Evolutionary conservation across 495 filamentous ascomycete genomes (phyloP).

Genomic region (Podospora pseudoanserina): DNA sequence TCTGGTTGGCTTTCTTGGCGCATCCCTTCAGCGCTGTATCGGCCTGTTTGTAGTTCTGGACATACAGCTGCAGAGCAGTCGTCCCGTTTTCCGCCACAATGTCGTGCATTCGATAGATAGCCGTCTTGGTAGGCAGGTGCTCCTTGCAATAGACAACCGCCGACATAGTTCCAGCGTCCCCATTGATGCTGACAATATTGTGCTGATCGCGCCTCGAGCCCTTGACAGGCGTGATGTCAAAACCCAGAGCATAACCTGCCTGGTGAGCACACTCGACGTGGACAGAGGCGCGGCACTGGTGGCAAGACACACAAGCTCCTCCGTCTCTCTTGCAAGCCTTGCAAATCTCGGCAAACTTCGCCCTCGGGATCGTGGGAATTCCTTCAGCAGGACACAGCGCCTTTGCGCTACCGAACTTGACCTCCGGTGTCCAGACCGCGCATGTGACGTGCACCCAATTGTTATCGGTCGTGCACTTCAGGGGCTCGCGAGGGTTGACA

Average conservation of each 20-base stretch:
- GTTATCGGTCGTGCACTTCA: slow-evolving; percentile 89
- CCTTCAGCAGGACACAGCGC: slow-evolving; percentile 82
- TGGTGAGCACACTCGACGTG: slow-evolving; percentile 89
- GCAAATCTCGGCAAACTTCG: slow-evolving; percentile 67
- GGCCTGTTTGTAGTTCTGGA: slow-evolving; percentile 87
- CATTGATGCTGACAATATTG: slow-evolving; percentile 68
- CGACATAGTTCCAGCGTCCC: slow-evolving; percentile 70
- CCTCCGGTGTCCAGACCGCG: slow-evolving; percentile 84
- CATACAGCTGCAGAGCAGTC: slow-evolving; percentile 82
- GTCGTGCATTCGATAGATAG: slow-evolving; percentile 75
- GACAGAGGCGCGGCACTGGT: slow-evolving; percentile 74
- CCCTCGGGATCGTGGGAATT: slow-evolving; percentile 68
- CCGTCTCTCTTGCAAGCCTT: slow-evolving; percentile 72
- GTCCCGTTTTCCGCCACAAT: slow-evolving; percentile 54
- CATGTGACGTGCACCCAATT: slow-evolving; percentile 98
- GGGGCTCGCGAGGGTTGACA: slow-evolving; percentile 76
- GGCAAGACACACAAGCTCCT: slow-evolving; percentile 80
- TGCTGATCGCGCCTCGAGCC: slow-evolving; percentile 73
- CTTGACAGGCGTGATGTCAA: slow-evolving; percentile 89
- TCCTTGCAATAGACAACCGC: slow-evolving; percentile 88
- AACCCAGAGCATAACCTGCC: slow-evolving; percentile 75
- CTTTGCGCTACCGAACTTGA: slow-evolving; percentile 82
- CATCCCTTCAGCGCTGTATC: slow-evolving; percentile 87
- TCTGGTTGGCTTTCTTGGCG: slow-evolving; percentile 71
- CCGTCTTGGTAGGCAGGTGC: slow-evolving; percentile 64